Percentiles rank a stretch among this genome's conserved stretches.
These are phyloP conservation scores for Chlorella sp. DNA, from an alignment of 139 green algal genomes.

Conservation along the genomic window DNA sequence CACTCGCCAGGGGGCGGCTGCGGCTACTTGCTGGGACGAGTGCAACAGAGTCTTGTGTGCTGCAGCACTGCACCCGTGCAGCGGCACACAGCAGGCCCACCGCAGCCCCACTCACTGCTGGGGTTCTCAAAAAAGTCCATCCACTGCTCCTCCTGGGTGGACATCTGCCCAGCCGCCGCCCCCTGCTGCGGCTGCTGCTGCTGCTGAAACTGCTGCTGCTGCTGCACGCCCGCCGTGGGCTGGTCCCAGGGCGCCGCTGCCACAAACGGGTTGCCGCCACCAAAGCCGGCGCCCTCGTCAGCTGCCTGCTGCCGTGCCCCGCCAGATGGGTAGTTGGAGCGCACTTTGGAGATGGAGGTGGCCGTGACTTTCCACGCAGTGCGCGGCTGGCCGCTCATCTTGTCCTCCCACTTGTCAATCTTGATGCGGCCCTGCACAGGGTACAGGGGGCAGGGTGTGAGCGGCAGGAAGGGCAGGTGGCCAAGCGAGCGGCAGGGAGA, in stretches of 20 bases:
- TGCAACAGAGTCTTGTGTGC: not conserved
- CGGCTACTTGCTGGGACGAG: not conserved
- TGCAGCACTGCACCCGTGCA: not conserved
- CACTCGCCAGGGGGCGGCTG: not conserved
- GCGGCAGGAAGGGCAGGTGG: not conserved
- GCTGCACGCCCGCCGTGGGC: not conserved
- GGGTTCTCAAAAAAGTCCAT: conserved; percentile 21
- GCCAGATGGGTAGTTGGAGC: not conserved
- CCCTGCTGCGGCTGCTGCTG: not conserved
- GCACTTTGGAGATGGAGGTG: conserved; percentile 4
- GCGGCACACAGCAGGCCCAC: not conserved
- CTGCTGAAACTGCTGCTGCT: no score
- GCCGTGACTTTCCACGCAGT: conserved; percentile 2
- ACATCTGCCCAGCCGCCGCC: not conserved
- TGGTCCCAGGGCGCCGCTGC: not conserved
- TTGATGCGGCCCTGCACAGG: conserved; percentile 37
- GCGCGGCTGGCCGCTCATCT: conserved; percentile 3
- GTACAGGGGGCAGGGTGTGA: not conserved
- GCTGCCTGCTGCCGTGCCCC: not conserved
- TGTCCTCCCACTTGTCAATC: conserved; percentile 41
- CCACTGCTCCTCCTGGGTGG: conserved; percentile 18
- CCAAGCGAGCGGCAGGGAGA: not conserved
- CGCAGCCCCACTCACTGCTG: conserved; percentile 2
- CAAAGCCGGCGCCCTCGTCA: not conserved
- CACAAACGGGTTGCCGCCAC: not conserved